phyloP scores from a whole-genome alignment of 768 basidiomycete genomes.

The Infundibulicybe gibba region DNA sequence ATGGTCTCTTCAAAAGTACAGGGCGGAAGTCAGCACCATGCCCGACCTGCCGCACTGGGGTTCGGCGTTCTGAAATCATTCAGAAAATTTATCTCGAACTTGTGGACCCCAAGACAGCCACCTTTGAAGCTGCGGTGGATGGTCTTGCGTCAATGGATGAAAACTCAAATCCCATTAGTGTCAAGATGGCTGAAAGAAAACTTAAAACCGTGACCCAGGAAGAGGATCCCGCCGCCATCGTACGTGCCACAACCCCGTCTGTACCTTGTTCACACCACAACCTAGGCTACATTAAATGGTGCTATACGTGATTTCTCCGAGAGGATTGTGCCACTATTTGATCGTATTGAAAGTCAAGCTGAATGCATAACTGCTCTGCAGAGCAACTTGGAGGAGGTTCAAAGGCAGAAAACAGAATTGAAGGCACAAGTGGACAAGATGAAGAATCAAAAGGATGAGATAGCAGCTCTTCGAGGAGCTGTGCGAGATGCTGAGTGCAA shows the following conservation, averaged over 20 bases:
- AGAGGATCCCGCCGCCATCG: conserved; percentile 9
- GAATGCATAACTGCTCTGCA: conserved; percentile 20
- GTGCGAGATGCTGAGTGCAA: conserved; percentile 14
- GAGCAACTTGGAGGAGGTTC: conserved; percentile 9
- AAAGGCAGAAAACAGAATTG: conserved; percentile 9
- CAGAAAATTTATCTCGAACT: conserved; percentile 1
- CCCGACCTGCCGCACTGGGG: conserved; percentile 14
- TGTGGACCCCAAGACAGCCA: conserved; percentile 1
- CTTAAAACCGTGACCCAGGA: neutral
- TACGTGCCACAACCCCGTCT: conserved; percentile 1
- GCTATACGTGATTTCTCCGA: conserved; percentile 36
- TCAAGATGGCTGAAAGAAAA: neutral
- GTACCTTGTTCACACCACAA: no score
- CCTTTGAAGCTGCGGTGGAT: neutral
- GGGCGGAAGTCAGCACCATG: conserved; percentile 7
- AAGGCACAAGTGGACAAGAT: conserved; percentile 12
- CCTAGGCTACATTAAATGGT: conserved; percentile 26
- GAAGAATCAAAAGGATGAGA: conserved; percentile 16
- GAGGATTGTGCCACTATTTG: conserved; percentile 36
- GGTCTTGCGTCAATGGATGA: neutral
- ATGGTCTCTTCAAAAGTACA: conserved; percentile 14
- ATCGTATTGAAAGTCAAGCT: conserved; percentile 21
- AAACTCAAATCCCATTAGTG: neutral
- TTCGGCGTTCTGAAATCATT: conserved; percentile 11
- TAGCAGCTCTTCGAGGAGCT: conserved; percentile 10